A percentile compares a stretch with the other conserved stretches of the same genome.
Conservation (phyloP, 2,329 filamentous ascomycete species). For the Venturia oleaginea region DNA sequence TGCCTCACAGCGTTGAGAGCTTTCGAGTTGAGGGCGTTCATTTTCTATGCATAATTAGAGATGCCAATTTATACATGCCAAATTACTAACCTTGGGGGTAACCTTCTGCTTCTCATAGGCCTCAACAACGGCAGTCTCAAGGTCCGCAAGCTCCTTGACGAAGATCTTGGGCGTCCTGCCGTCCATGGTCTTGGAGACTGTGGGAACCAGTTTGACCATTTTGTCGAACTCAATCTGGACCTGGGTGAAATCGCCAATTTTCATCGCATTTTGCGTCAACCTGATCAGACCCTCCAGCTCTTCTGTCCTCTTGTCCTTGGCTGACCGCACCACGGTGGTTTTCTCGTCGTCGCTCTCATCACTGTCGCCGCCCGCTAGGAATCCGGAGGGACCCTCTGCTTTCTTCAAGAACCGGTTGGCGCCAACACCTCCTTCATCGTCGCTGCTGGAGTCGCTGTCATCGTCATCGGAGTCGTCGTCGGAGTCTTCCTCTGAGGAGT, state of each 20-base stretch:
- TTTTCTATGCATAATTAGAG: slow-evolving; percentile 50
- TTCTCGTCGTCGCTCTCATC: slow-evolving; percentile 78
- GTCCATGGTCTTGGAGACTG: slow-evolving; percentile 46
- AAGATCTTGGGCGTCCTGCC: slow-evolving; percentile 82
- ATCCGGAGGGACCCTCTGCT: slow-evolving; percentile 31
- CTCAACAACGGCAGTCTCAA: slow-evolving; percentile 93
- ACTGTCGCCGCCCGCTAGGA: slow-evolving; percentile 11
- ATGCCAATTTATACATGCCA: not conserved
- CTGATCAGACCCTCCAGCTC: slow-evolving; percentile 86
- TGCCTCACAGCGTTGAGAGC: slow-evolving; percentile 96
- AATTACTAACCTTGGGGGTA: slow-evolving; percentile 52
- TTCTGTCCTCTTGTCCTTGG: slow-evolving; percentile 93
- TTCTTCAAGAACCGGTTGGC: slow-evolving; percentile 76
- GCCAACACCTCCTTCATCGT: slow-evolving; percentile 56
- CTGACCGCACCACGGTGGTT: slow-evolving; percentile 84
- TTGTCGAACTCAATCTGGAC: slow-evolving; percentile 43
- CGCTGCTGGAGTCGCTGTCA: slow-evolving; percentile 39
- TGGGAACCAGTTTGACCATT: slow-evolving; percentile 42
- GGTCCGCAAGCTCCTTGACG: slow-evolving; percentile 83
- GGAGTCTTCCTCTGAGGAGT: slow-evolving; percentile 48
- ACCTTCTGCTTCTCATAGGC: slow-evolving; percentile 93
- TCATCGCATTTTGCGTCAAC: slow-evolving; percentile 90
- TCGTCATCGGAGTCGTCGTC: slow-evolving; percentile 40
- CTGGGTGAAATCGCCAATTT: slow-evolving; percentile 65
- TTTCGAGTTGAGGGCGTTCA: slow-evolving; percentile 92